Conservation (phyloP, 2,329 filamentous ascomycete genomes). For the Emergomyces africanus region DNA sequence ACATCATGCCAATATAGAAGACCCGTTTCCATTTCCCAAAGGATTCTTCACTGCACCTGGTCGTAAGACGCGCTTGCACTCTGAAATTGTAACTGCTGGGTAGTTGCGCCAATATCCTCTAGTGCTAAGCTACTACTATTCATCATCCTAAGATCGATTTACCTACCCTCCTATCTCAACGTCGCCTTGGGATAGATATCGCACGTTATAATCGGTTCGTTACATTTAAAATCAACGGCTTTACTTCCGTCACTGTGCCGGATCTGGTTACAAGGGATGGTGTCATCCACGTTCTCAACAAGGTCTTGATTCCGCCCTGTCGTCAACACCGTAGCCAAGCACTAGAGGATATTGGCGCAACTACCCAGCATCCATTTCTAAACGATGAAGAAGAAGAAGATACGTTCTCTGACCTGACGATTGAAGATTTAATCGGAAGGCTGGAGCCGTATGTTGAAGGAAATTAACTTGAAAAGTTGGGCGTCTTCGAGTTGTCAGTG, state of each 20-base stretch:
- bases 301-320: slow-evolving; percentile 65
- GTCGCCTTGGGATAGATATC: slow-evolving; percentile 59
- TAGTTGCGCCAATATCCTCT: slow-evolving; percentile 14
- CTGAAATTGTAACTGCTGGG: too few relatives aligned
- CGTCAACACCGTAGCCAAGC: slow-evolving; percentile 34
- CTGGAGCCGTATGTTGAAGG: not conserved
- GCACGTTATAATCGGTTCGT: slow-evolving; percentile 54
- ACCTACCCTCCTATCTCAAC: slow-evolving; percentile 55
- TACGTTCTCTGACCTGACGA: not conserved
- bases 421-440: not conserved
- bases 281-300: slow-evolving; percentile 63
- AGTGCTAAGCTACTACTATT: not conserved
- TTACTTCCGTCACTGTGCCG: slow-evolving; percentile 49
- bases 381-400: not conserved
- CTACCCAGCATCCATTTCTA: slow-evolving; percentile 2
- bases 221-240: slow-evolving; percentile 63
- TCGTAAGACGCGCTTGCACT: too few relatives aligned
- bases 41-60: too few relatives aligned
- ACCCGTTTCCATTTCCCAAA: too few relatives aligned
- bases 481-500: too few relatives aligned
- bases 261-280: slow-evolving; percentile 68
- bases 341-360: slow-evolving; percentile 13
- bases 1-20: too few relatives aligned
- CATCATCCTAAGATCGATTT: slow-evolving; percentile 44
- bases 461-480: not conserved